These are phyloP conservation scores for Entomortierella lignicola DNA, from an alignment of 192 early-diverging fungal genomes.

Conservation along the genomic window DNA sequence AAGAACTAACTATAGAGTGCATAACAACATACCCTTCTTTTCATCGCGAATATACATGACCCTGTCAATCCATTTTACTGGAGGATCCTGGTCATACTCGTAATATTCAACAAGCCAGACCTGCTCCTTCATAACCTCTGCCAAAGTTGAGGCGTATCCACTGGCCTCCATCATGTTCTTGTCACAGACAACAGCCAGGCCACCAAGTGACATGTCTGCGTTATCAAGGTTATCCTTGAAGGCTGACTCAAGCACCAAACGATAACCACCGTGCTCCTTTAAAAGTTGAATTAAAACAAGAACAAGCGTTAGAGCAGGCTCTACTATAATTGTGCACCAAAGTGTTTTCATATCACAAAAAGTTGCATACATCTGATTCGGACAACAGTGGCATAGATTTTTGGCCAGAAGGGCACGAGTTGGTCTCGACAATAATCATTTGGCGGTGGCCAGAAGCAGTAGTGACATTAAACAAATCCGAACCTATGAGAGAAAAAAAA, in stretches of 20 bases:
- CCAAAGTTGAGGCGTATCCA: slow-evolving; percentile 85
- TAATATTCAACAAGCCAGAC: slow-evolving; percentile 86
- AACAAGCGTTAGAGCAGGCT: neutral
- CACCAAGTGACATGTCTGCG: slow-evolving; percentile 74
- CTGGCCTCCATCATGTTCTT: slow-evolving; percentile 91
- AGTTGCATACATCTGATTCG: slow-evolving; percentile 75
- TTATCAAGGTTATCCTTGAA: slow-evolving; percentile 77
- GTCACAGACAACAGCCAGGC: slow-evolving; percentile 85
- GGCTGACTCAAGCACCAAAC: slow-evolving; percentile 81
- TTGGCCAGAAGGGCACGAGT: slow-evolving; percentile 91
- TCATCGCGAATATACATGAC: slow-evolving; percentile 77
- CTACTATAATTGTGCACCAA: neutral
- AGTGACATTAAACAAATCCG: slow-evolving; percentile 90
- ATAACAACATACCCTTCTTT: slow-evolving; percentile 52
- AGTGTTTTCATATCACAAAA: neutral
- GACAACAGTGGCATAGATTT: slow-evolving; percentile 91
- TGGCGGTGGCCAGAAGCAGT: slow-evolving; percentile 85
- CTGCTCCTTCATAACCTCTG: slow-evolving; percentile 78
- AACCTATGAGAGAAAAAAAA: slow-evolving; percentile 61
- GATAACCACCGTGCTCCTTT: slow-evolving; percentile 80
- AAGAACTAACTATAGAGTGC: too few species aligned
- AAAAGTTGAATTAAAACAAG: neutral
- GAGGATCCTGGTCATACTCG: slow-evolving; percentile 76
- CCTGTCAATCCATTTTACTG: slow-evolving; percentile 81
- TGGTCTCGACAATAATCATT: slow-evolving; percentile 94